Base-by-base conservation (phyloP, 345 rosid genomes). In the Cochlearia excelsa region DNA sequence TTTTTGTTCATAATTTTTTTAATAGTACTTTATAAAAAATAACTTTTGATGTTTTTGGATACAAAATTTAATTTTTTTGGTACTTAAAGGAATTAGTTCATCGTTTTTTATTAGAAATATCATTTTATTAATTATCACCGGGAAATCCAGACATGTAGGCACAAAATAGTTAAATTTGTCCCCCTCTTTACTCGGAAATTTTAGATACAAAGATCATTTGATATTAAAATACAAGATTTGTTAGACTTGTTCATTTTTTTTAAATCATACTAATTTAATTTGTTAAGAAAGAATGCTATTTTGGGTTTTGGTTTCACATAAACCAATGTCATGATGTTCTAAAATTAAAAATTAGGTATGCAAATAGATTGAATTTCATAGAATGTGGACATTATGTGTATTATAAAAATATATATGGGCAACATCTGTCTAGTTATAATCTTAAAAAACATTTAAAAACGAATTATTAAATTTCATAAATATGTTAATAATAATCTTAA, bases 141-240 rank as follows among this genome's bases (percentile, higher is more conserved):
- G 47, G 2, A 9, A 33, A 3, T 45, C 26, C 42, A 58, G 42
- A 58, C 63, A 33, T 31, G 5, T 46, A 26, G 63, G 46, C 52
- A 59, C 49, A 46, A 28, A 46, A 45, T 30, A 10, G 45, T 34
- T 46, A 46, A 34, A 46, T 46, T 34, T 31, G 63, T 59, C 9
- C 23, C 34, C 26, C 26, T 9, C 52, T 9, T 59, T 44, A 27
- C 26, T 46, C 26, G 31, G 41, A 57, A 31, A 44, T 16, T 31
- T 58, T 33, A 59, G 63, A 46, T 45, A 45, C 31, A 58, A 58
- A 45, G 63, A 58, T 23, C 30, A 30, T 7, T 41, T 42, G 23
- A 42, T 26, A 33, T 8, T 60, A 38, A 37, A 47, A 9, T 27
- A 10, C 64, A 35, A 47, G 7, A n/a, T 47, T 33, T 59, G 51